Evolutionary conservation across 2,329 filamentous ascomycete genomes (phyloP).

Genomic region (Trichoderma lentiforme): DNA sequence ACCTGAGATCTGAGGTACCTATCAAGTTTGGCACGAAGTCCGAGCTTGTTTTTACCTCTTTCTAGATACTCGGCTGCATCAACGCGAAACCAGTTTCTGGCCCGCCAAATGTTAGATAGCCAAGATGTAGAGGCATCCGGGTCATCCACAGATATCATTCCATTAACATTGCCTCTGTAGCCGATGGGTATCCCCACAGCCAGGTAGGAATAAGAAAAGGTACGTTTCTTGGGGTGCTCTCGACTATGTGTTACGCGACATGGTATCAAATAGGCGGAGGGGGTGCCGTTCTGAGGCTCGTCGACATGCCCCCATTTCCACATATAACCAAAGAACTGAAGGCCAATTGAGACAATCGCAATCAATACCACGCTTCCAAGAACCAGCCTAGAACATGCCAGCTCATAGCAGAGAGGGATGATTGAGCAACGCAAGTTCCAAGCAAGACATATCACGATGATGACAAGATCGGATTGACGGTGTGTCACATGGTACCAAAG

Average conservation of each 20-base stretch:
- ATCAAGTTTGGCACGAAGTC: constrained; percentile 61
- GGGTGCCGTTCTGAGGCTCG: not conserved
- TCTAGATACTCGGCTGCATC: constrained; percentile 59
- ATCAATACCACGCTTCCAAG: not conserved
- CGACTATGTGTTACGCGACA: constrained; percentile 63
- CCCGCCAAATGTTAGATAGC: constrained; percentile 31
- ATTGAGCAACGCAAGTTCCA: constrained; percentile 20
- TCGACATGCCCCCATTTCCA: not conserved
- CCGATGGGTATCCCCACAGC: constrained; percentile 63
- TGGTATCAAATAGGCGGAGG: constrained; percentile 52
- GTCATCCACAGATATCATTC: constrained; percentile 50
- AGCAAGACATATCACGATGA: constrained; percentile 25
- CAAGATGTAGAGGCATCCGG: constrained; percentile 19
- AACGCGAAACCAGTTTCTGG: constrained; percentile 54
- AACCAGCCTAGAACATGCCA: not conserved
- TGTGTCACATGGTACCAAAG: constrained; percentile 22
- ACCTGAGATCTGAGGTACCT: constrained; percentile 57
- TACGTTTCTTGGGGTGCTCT: constrained; percentile 64
- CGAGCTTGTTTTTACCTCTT: constrained; percentile 48
- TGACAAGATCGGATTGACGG: constrained; percentile 25
- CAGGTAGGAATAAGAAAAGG: constrained; percentile 69
- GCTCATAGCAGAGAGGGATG: not conserved
- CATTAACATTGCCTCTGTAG: constrained; percentile 53
- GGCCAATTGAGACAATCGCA: not conserved
- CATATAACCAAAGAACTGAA: not conserved